Evolutionary conservation across 306 rosid genomes (phyloP), one percentile per base, ranked within the genome.

Genomic region (Arachis hypogaea): DNA sequence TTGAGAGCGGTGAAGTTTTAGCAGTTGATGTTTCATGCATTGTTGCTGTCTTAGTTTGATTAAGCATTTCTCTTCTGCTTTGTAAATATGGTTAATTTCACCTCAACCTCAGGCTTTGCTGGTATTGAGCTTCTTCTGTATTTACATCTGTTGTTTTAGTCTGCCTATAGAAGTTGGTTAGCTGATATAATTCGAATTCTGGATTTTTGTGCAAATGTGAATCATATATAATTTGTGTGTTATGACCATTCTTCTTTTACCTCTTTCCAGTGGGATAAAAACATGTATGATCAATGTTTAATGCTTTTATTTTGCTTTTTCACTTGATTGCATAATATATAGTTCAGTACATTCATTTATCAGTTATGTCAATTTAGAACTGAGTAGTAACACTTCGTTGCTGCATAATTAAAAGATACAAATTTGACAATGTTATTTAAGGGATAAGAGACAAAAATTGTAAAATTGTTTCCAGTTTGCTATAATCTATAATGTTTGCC

Each of bases 401-500:
- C 72, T 66, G 59, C 61, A 14, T 45, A 2, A 30, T 68, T 68
- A 49, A 54, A 52, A 36, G 38, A 52, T 68, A 14, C 44, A 54
- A 68, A 68, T 54, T 68, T 14, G 50, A 55, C 18, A 16, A 11
- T 54, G 52, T 69, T 49, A 60, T 38, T 69, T 18, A 14, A 33
- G 63, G 33, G 59, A 29, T 69, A 58, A 2, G 44, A 41, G 44
- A 41, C 6, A 41, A 5, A 49, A 14, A 69, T 36, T 30, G 38
- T 30, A 8, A 5, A 36, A 54, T 36, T 52, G 12, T n/a, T 68
- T 45, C 45, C 33, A 36, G 75, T 61, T 50, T 71, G 7, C 47
- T 8, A 1, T 69, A 59, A 60, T 55, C 41, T 78, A 29, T 73
- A 40, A 71, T 70, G 58, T 51, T 8, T 49, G 44, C 73, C 14